Percentiles rank a stretch among this genome's conserved stretches.
Evolutionary conservation across 177 flowering plant species (phyloP).

Genomic region (Vitis hybrid): DNA sequence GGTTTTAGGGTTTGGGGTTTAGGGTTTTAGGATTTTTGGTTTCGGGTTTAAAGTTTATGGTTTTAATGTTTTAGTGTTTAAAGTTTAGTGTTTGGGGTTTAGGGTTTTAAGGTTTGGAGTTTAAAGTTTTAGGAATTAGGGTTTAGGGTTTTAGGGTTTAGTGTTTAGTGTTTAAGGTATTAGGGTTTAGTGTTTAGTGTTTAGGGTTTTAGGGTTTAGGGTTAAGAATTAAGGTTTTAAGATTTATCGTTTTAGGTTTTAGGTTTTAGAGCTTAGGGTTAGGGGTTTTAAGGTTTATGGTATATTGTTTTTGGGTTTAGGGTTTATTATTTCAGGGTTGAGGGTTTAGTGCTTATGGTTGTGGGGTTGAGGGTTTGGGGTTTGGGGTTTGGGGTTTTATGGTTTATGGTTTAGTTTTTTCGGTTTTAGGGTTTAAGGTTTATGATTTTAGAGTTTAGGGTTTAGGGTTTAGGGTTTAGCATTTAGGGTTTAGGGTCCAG

Average conservation of each 20-base stretch:
- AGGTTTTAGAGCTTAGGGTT: too few relatives aligned
- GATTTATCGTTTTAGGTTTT: background rate
- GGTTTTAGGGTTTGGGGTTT: conserved; percentile 17
- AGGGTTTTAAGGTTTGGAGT: conserved; percentile 7
- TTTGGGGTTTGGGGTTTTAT: background rate
- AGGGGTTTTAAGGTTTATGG: too few relatives aligned
- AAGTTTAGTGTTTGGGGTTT: conserved; percentile 14
- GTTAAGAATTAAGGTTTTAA: conserved; percentile 12
- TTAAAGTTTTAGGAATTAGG: conserved; percentile 16
- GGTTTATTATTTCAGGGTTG: conserved; percentile 6
- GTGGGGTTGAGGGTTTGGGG: conserved; percentile 4
- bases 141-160: conserved; percentile 18
- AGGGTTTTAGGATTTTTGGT: conserved; percentile 17
- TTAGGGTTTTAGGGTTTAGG: conserved; percentile 10
- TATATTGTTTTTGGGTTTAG: too few relatives aligned
- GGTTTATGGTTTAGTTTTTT: conserved; percentile 9
- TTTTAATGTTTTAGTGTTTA: conserved; percentile 5
- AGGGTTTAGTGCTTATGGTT: conserved; percentile 8
- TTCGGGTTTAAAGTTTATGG: conserved; percentile 8
- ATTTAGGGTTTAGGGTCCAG: background rate
- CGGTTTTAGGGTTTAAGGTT: background rate
- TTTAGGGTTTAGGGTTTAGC: too few relatives aligned
- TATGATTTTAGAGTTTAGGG: too few relatives aligned
- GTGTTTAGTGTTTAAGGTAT: conserved; percentile 18
- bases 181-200: conserved; percentile 18